These are phyloP conservation scores for Aegle marmelos DNA, from an alignment of 345 rosid genomes.

Conservation along the genomic window DNA sequence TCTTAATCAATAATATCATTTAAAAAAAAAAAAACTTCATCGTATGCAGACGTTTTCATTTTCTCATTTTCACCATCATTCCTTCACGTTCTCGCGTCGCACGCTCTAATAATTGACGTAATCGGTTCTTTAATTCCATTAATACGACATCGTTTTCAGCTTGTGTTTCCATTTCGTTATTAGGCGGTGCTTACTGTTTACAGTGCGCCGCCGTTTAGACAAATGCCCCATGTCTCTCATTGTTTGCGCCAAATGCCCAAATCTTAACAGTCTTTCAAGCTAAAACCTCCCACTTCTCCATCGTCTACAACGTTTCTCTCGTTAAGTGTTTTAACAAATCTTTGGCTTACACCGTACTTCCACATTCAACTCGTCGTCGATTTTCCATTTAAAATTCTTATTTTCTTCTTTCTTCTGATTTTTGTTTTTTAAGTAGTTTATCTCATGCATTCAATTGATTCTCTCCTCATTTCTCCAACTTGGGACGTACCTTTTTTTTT, in stretches of 20 bases:
- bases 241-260: slow-evolving; percentile 20
- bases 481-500: background rate
- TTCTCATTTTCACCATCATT: background rate
- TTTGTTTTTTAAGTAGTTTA: slow-evolving; percentile 13
- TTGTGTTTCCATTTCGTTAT: background rate
- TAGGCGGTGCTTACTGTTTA: background rate
- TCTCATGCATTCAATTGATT: background rate
- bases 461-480: slow-evolving; percentile 17
- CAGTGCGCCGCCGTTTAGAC: slow-evolving; percentile 11
- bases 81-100: too few species aligned
- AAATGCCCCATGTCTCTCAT: background rate
- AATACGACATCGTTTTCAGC: background rate
- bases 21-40: background rate
- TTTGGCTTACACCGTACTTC: background rate
- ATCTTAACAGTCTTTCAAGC: background rate
- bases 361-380: background rate
- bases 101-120: too few species aligned
- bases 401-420: background rate
- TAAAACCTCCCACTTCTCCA: background rate
- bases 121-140: too few species aligned
- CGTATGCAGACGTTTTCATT: background rate
- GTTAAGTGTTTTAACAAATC: background rate
- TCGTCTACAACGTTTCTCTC: background rate
- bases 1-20: too few species aligned
- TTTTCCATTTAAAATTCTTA: background rate